Evolutionary conservation across 805 yeast species (phyloP).

Genomic region (Saccharomyces jurei): DNA sequence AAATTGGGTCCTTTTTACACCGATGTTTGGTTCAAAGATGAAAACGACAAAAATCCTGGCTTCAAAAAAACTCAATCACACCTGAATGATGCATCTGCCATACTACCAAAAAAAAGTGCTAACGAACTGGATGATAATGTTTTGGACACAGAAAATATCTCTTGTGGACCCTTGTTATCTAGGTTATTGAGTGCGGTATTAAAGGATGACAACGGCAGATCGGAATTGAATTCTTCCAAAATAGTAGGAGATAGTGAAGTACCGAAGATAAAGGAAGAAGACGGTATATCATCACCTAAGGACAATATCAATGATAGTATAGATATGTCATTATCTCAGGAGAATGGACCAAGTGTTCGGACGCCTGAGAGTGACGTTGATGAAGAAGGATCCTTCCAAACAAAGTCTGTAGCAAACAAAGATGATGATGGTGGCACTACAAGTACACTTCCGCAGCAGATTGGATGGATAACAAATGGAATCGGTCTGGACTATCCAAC

Average conservation of each 20-base stretch:
- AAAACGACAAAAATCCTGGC: slow-evolving; percentile 39
- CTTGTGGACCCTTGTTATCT: slow-evolving; percentile 87
- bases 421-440: slow-evolving; percentile 16
- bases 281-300: neutral
- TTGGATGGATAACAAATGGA: slow-evolving; percentile 40
- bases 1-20: slow-evolving; percentile 76
- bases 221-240: neutral
- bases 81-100: slow-evolving; percentile 35
- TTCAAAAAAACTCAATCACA: slow-evolving; percentile 38
- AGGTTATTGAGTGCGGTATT: slow-evolving; percentile 76
- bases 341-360: slow-evolving; percentile 9
- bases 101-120: slow-evolving; percentile 51
- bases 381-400: neutral
- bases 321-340: neutral
- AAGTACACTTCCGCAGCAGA: slow-evolving; percentile 35
- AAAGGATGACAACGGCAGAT: slow-evolving; percentile 17
- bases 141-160: slow-evolving; percentile 63
- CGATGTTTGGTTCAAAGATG: slow-evolving; percentile 83
- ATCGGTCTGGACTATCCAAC: slow-evolving; percentile 59
- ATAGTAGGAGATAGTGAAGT: neutral
- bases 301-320: neutral
- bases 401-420: neutral
- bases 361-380: slow-evolving; percentile 18
- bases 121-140: slow-evolving; percentile 46
- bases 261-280: neutral